Percentiles rank a stretch among this genome's conserved stretches.
Conservation (phyloP, 2,329 filamentous ascomycete genomes). For the Tolypocladium album region DNA sequence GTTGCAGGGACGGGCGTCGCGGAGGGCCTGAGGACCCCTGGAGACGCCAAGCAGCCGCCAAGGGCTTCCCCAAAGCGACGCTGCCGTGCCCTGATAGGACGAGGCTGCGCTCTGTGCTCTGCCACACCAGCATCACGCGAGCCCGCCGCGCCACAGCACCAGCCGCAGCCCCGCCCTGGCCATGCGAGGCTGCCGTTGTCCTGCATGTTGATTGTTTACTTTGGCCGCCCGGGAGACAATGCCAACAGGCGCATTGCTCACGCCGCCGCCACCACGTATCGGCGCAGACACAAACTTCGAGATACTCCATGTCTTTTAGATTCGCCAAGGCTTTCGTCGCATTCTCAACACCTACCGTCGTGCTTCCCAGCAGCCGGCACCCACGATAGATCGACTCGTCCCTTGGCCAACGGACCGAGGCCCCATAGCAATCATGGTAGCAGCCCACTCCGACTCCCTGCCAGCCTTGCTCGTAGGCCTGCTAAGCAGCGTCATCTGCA, state of each 20-base stretch:
- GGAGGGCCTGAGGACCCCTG: background rate
- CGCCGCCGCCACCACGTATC: background rate
- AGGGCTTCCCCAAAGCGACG: background rate
- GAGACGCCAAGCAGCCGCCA: background rate
- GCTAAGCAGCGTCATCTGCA: constrained; percentile 23
- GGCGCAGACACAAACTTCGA: background rate
- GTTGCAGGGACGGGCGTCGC: background rate
- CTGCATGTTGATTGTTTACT: constrained; percentile 15
- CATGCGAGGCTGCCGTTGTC: constrained; percentile 16
- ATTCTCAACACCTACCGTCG: background rate
- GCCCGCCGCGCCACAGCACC: constrained; percentile 4
- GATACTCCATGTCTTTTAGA: background rate
- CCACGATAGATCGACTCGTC: constrained; percentile 3
- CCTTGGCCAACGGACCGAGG: constrained; percentile 10
- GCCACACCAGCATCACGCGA: background rate
- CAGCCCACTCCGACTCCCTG: constrained; percentile 10
- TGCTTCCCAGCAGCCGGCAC: background rate
- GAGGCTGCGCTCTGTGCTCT: background rate
- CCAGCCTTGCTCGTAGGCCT: constrained; percentile 10
- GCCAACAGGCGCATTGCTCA: background rate
- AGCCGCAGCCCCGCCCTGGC: constrained; percentile 6
- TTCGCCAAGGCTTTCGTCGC: background rate
- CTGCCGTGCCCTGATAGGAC: background rate
- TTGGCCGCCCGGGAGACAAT: constrained; percentile 1
- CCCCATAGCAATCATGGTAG: constrained; percentile 18